Base-by-base conservation (phyloP, 768 basidiomycete genomes). In the Gloeophyllum trabeum region DNA sequence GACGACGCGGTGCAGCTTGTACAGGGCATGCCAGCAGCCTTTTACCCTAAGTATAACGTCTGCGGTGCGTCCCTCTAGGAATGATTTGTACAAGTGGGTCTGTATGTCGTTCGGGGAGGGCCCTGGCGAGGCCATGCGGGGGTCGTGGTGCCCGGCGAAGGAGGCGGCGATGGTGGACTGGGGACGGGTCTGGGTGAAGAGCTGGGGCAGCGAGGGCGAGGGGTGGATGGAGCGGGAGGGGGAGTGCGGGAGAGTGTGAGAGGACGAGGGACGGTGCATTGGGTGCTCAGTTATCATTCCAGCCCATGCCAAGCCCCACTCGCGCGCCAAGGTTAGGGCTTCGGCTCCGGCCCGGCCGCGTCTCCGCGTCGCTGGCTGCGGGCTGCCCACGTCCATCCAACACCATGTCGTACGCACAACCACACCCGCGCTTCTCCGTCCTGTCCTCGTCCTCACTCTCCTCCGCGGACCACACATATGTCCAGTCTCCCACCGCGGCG, bases 1-100 rank as follows among this genome's bases (percentile, higher is more conserved):
- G 28, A 96, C 77, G 41, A 93, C 81, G 20, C 79, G 73, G 60
- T 96, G 92, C 4, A 91, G 66, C 35, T 68, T 73, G 64, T 93
- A 96, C 25, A 76, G 63, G 1, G 85, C 83, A 39, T 63, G 58
- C 89, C 79, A 81, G 3, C 78, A 67, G 3, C 76, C 82, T 21
- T 65, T 61, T 16, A 93, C 71, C 38, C 73, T 67, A 36, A 96
- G 64, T 32, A 78, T 71, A 48, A 93, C 77, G 63, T 94, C 92
- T 14, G 86, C 71, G 0, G 88, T 86, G 45, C 67, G 70, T 20
- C 75, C 75, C 43, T 76, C 65, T 4, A 91, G 64, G 56, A 92
- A 80, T 4, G 84, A 75, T 30, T 63, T 54, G 59, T 90, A 90
- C 19, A 92, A 67, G 60, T 93, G 89, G 30, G 70, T 67, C 54